Conservation (phyloP, 208 protist genomes). For the Leishmania braziliensis region DNA sequence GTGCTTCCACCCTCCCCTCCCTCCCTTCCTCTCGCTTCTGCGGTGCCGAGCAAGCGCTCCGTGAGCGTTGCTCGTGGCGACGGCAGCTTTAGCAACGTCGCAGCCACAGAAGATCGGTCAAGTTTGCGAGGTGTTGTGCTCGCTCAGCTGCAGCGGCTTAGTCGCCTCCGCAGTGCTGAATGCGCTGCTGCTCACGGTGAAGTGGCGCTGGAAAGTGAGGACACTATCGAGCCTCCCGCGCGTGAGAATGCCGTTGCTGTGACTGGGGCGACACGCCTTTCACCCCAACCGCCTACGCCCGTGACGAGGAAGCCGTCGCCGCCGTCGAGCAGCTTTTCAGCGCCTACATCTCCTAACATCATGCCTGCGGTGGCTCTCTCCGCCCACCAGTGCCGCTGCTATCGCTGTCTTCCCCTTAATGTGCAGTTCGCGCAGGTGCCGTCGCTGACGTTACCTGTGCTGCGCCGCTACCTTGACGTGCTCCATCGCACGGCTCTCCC, state of each 20-base stretch:
- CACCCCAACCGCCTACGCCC: neutral
- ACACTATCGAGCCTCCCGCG: neutral
- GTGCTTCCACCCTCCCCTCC: slow-evolving; percentile 25
- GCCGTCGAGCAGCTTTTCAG: neutral
- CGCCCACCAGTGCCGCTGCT: slow-evolving; percentile 10
- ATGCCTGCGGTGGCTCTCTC: neutral
- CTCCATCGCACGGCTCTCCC: slow-evolving; percentile 30
- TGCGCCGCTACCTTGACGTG: slow-evolving; percentile 24
- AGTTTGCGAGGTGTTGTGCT: slow-evolving; percentile 46
- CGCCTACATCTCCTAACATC: neutral
- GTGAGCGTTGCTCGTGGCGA: neutral
- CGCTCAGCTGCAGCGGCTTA: slow-evolving; percentile 54
- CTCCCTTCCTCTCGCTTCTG: neutral
- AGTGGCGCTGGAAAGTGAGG: neutral
- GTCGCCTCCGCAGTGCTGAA: neutral
- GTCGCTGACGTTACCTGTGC: slow-evolving; percentile 16
- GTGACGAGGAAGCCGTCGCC: neutral
- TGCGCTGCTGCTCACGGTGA: neutral
- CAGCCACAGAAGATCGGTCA: slow-evolving; percentile 12
- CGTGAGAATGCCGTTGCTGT: neutral
- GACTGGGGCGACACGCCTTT: neutral
- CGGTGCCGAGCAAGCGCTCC: neutral
- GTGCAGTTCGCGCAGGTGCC: slow-evolving; percentile 39
- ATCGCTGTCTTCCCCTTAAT: slow-evolving; percentile 23
- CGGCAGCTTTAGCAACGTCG: neutral